A percentile compares a stretch with the other conserved stretches of the same genome.
These are phyloP conservation scores for Spiromastix sp. DNA, from an alignment of 2,329 filamentous ascomycete genomes.

Conservation along the genomic window DNA sequence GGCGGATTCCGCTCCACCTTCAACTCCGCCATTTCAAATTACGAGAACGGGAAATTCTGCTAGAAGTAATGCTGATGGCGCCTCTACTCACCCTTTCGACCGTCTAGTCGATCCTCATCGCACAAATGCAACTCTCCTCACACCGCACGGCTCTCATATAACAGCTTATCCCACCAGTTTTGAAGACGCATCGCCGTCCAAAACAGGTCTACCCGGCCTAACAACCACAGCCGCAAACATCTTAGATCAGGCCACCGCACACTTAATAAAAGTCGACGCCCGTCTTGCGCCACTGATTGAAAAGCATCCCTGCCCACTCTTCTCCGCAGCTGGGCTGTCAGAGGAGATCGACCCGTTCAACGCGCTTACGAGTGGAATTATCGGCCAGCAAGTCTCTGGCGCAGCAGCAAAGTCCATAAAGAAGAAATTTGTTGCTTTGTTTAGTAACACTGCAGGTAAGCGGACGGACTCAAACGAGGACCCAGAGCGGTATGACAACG, in stretches of 20 bases:
- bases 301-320: constrained; percentile 64
- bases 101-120: constrained; percentile 37
- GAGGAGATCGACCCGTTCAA: constrained; percentile 85
- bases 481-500: constrained; percentile 6
- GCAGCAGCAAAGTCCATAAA: constrained; percentile 86
- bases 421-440: constrained; percentile 68
- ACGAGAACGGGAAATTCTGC: no score
- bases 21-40: no score
- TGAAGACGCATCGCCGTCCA: constrained; percentile 28
- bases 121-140: constrained; percentile 40
- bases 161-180: constrained; percentile 36
- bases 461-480: constrained; percentile 8
- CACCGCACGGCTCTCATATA: constrained; percentile 35
- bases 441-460: constrained; percentile 29
- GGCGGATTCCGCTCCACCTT: no score
- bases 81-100: no score
- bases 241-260: constrained; percentile 62
- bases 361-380: constrained; percentile 73
- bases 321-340: constrained; percentile 69
- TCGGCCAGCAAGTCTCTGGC: constrained; percentile 91
- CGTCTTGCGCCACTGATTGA: constrained; percentile 63
- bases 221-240: constrained; percentile 59
- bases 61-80: no score
- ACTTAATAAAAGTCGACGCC: constrained; percentile 63
- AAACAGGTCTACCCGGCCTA: constrained; percentile 30